These are phyloP conservation scores for Pseudogymnoascus pannorum DNA, from an alignment of 2,329 filamentous ascomycete genomes.

Conservation along the genomic window DNA sequence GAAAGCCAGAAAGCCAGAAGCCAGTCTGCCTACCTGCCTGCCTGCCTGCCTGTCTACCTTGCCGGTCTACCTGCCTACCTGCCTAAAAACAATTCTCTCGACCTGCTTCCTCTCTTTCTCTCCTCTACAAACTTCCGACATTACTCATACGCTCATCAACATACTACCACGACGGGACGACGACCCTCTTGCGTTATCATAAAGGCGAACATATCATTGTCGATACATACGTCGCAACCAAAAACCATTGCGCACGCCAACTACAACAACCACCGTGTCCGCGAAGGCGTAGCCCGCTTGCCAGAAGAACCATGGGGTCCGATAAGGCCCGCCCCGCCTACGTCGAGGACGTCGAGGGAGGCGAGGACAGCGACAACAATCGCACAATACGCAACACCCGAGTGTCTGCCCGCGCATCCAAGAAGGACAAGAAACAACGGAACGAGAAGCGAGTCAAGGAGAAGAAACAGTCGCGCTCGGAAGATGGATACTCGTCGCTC, in stretches of 20 bases:
- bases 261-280: background rate
- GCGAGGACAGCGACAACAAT: constrained; percentile 19
- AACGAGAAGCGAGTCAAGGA: constrained; percentile 7
- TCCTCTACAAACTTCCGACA: too few species aligned
- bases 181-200: background rate
- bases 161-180: background rate
- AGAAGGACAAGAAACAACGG: constrained; percentile 18
- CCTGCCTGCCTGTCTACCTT: too few species aligned
- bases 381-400: constrained; percentile 19
- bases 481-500: background rate
- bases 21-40: too few species aligned
- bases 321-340: constrained; percentile 18
- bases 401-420: constrained; percentile 19
- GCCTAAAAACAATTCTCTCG: background rate
- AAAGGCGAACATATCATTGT: background rate
- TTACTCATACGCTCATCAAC: background rate
- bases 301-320: background rate
- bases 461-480: constrained; percentile 1
- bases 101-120: background rate
- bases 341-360: constrained; percentile 18
- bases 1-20: too few species aligned
- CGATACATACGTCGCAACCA: background rate
- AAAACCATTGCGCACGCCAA: background rate
- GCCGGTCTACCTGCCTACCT: background rate
- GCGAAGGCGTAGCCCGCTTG: background rate